phyloP scores from a whole-genome alignment of 805 yeast species.

The Ogataea zsoltii region DNA sequence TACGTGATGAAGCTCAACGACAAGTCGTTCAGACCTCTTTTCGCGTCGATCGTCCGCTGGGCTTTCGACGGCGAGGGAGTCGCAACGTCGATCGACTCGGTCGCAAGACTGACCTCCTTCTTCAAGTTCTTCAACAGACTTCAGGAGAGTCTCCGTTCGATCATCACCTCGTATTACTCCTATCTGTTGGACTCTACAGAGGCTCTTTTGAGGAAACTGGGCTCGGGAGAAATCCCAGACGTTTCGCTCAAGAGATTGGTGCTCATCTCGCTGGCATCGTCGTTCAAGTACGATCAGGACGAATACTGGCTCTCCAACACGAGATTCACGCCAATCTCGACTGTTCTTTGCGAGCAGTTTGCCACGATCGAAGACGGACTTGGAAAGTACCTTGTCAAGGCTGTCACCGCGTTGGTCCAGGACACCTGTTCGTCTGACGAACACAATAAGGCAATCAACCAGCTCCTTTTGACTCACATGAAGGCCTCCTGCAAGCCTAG shows the following conservation, averaged over 20 bases:
- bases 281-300: conserved; percentile 87
- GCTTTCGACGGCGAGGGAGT: conserved; percentile 83
- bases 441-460: conserved; percentile 71
- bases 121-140: conserved; percentile 83
- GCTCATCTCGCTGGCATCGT: conserved; percentile 69
- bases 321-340: conserved; percentile 73
- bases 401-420: conserved; percentile 71
- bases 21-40: conserved; percentile 88
- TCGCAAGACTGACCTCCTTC: conserved; percentile 67
- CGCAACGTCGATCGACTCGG: conserved; percentile 45
- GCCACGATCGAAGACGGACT: conserved; percentile 65
- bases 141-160: conserved; percentile 80
- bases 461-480: conserved; percentile 62
- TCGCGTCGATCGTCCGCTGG: conserved; percentile 87
- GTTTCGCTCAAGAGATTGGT: conserved; percentile 70
- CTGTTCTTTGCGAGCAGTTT: conserved; percentile 66
- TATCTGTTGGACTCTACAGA: conserved; percentile 78
- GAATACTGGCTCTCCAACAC: conserved; percentile 93
- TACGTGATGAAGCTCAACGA: conserved; percentile 92
- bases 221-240: conserved; percentile 41
- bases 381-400: conserved; percentile 79
- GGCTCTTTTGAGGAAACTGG: conserved; percentile 51
- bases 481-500: conserved; percentile 55
- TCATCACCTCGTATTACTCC: conserved; percentile 85
- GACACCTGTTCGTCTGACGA: conserved; percentile 67